Percentiles rank a stretch among this genome's conserved stretches.
phyloP scores from a whole-genome alignment of 768 basidiomycete genomes.

The Suillus placidus region DNA sequence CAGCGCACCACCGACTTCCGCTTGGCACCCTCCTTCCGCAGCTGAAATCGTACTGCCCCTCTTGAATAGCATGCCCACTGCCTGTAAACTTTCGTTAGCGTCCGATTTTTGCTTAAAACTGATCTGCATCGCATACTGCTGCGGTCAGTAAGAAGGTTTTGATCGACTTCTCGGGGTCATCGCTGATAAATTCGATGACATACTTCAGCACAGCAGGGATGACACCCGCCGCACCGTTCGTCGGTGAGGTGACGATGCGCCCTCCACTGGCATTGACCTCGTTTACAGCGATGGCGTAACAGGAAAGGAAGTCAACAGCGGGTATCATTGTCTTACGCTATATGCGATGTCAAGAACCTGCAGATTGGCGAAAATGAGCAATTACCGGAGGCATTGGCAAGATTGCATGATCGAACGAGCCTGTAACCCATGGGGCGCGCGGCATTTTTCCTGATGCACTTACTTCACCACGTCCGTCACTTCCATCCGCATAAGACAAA shows the following conservation, averaged over 20 bases:
- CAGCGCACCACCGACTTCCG: conserved; percentile 83
- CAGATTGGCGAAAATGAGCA: conserved; percentile 15
- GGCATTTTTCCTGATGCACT: conserved; percentile 9
- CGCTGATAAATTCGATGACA: conserved; percentile 87
- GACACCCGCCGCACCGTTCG: conserved; percentile 92
- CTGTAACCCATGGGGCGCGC: conserved; percentile 55
- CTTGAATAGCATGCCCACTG: conserved; percentile 95
- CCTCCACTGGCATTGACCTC: conserved; percentile 95
- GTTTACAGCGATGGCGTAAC: conserved; percentile 94
- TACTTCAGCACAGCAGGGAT: conserved; percentile 94
- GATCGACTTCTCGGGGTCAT: conserved; percentile 86
- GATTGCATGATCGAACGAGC: conserved; percentile 78
- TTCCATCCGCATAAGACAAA: conserved; percentile 6
- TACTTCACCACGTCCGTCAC: conserved; percentile 9
- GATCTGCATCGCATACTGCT: conserved; percentile 62
- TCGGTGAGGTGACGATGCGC: conserved; percentile 92
- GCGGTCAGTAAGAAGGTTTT: conserved; percentile 91
- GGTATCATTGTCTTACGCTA: conserved; percentile 87
- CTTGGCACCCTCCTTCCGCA: conserved; percentile 94
- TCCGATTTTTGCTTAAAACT: not conserved
- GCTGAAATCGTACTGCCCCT: conserved; percentile 96
- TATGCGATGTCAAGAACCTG: conserved; percentile 12
- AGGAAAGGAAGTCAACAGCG: conserved; percentile 90
- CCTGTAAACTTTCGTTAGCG: conserved; percentile 41
- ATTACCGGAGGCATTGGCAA: conserved; percentile 82